Conservation (phyloP, 495 filamentous ascomycete species). For the Lepraria neglecta region DNA sequence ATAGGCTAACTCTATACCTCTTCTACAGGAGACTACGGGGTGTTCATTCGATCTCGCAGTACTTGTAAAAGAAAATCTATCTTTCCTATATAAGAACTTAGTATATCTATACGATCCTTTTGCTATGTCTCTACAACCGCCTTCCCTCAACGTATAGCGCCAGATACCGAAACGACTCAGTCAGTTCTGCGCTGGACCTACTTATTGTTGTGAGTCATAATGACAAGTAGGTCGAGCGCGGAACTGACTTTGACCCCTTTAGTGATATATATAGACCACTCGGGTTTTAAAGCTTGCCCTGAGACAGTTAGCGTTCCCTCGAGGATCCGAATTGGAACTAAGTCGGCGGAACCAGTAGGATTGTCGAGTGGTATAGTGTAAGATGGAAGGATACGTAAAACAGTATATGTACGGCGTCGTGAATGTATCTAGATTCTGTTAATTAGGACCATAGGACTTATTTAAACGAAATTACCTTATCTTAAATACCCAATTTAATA, state of each 20-base stretch:
- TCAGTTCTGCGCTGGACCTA: too few species aligned
- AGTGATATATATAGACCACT: conserved; percentile 2
- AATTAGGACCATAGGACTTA: conserved; percentile 1
- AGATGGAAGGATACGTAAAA: conserved; percentile 3
- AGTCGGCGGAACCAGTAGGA: conserved; percentile 3
- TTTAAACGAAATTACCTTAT: conserved; percentile 6
- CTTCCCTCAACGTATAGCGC: conserved; percentile 4
- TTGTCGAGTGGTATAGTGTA: conserved; percentile 4
- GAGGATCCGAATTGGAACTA: conserved; percentile 3
- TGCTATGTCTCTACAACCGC: not conserved
- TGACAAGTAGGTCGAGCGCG: not conserved
- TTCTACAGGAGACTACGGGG: not conserved
- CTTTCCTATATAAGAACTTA: not conserved
- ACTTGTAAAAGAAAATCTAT: not conserved
- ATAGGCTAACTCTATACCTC: conserved; percentile 2
- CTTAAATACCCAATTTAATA: not conserved
- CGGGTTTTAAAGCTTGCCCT: conserved; percentile 1
- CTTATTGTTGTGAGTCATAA: conserved; percentile 7
- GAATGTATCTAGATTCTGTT: conserved; percentile 5
- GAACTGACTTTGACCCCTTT: conserved; percentile 3
- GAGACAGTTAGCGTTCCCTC: conserved; percentile 5
- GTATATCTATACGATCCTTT: not conserved
- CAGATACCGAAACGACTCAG: conserved; percentile 1
- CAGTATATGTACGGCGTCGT: conserved; percentile 1
- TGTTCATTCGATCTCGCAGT: conserved; percentile 2